phyloP scores from a whole-genome alignment of 768 basidiomycete genomes.

The Russula ochroleuca region DNA sequence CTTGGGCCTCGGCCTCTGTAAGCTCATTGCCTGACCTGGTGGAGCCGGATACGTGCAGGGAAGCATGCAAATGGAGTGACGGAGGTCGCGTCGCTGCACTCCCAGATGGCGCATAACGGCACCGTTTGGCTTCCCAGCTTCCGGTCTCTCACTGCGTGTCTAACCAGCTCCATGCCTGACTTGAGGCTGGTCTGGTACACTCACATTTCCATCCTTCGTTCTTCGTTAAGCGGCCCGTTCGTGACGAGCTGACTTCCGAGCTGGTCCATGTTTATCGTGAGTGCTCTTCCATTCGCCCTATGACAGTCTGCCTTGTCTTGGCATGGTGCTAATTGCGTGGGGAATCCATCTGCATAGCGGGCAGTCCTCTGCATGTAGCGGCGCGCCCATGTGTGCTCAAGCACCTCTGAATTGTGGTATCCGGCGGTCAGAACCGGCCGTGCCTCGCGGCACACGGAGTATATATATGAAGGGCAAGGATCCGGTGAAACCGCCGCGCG shows the following conservation, averaged over 20 bases:
- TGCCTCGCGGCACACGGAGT: neutral
- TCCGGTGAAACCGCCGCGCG: neutral
- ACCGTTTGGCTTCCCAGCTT: conserved; percentile 3
- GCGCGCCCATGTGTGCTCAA: neutral
- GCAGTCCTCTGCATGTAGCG: neutral
- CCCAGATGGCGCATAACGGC: neutral
- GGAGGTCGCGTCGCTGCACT: too few species aligned
- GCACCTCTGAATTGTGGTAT: neutral
- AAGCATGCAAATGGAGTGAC: too few species aligned
- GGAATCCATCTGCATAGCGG: neutral
- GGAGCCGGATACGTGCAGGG: too few species aligned
- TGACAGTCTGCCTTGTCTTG: neutral
- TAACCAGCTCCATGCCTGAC: too few species aligned
- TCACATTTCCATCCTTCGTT: neutral
- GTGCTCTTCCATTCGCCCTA: neutral
- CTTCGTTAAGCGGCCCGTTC: neutral
- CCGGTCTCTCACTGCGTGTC: neutral
- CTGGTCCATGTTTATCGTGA: neutral
- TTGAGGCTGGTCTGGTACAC: neutral
- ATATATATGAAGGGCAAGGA: neutral
- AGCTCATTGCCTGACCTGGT: too few species aligned
- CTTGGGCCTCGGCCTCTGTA: too few species aligned
- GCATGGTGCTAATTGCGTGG: neutral
- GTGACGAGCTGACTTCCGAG: neutral
- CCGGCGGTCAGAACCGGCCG: neutral